Evolutionary conservation across 225 moss, liverwort and hornwort genomes (phyloP).

Genomic region (Sphagnum tenellum): DNA sequence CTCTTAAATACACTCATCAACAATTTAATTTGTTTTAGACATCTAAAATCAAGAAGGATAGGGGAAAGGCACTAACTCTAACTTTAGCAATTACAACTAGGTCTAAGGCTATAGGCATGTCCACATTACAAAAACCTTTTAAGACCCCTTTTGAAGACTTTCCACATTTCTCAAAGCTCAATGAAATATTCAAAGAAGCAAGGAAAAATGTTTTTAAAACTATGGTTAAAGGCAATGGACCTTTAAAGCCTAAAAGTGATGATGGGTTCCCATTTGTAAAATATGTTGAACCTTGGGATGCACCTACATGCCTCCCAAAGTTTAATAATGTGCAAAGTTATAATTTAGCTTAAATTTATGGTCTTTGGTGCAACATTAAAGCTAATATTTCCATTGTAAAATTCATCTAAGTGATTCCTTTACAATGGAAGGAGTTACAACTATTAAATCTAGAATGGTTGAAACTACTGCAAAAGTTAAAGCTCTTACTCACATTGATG

Average conservation of each 20-base stretch:
- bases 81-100: too few relatives aligned
- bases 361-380: neutral
- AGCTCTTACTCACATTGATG: too few relatives aligned
- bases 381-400: conserved; percentile 4
- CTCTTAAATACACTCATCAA: too few relatives aligned
- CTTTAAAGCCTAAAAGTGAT: neutral
- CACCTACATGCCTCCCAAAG: neutral
- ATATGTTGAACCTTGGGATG: neutral
- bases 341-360: conserved; percentile 1
- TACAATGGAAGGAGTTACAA: conserved; percentile 3
- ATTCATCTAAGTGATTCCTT: conserved; percentile 1
- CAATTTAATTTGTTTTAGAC: too few relatives aligned
- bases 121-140: too few relatives aligned
- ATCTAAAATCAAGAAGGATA: too few relatives aligned
- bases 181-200: too few relatives aligned
- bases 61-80: too few relatives aligned
- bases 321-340: neutral
- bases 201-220: neutral
- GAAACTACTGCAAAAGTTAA: neutral
- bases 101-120: too few relatives aligned
- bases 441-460: neutral
- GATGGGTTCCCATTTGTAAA: conserved; percentile 1
- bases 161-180: too few relatives aligned
- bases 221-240: neutral
- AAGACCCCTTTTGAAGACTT: too few relatives aligned